Base-by-base conservation (phyloP, 805 yeast genomes). In the Yarrowia osloensis region DNA sequence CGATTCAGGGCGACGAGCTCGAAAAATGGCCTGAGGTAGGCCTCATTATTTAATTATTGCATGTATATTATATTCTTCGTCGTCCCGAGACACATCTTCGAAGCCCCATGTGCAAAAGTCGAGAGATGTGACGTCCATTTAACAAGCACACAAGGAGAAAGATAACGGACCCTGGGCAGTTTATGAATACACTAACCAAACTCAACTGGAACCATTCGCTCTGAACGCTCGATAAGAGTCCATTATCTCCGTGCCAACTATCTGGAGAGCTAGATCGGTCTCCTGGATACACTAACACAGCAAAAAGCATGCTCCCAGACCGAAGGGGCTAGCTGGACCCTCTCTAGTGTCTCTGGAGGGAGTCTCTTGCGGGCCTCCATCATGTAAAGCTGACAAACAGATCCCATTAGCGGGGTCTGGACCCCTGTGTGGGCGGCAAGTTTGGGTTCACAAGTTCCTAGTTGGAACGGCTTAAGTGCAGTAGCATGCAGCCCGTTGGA, bases 401-500 rank as follows among this genome's bases (percentile, higher is more conserved):
- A 22, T 4, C 17, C 15, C 19, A 9, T 19, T n/a, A 17, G 21
- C 17, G 9, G 26, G 28, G 55, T 21, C 55, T 28, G 15, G 55
- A 50, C 55, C 21, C 4, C 26, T 13, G 4, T n/a, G 31, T 3
- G n/a, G 15, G 21, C 22, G 33, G 33, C 22, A 12, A 3, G 15
- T 26, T 47, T 47, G 31, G 50, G 33, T 22, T 44, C 19, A 8
- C 26, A 24, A 31, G 37, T 21, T 28, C 39, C 55, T 26, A 21
- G 55, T 19, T 19, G 35, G 55, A 50, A 50, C 55, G 55, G 55
- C 55, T 50, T 21, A 19, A 31, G 39, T 50, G 55, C 55, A 50
- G 55, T 50, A 50, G 55, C 24, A 28, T 31, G 55, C 55, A 50
- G 55, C 55, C 55, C 55, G 55, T 50, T 50, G 55, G 21, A 28